phyloP scores from a whole-genome alignment of 2,329 filamentous ascomycete species.

The Atkinsonella texensis region DNA sequence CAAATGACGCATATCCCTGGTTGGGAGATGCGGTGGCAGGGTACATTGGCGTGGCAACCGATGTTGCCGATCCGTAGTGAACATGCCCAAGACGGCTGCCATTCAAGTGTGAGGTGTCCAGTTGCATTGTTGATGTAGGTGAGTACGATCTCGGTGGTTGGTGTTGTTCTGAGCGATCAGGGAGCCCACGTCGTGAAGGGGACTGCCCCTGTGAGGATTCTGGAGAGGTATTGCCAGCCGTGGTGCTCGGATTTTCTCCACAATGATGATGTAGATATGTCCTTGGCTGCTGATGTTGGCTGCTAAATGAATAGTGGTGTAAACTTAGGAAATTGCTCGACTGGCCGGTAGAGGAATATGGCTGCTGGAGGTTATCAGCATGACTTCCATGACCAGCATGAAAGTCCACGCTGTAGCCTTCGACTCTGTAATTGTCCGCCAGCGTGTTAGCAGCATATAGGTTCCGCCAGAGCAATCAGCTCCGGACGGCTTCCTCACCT shows the following conservation, averaged over 20 bases:
- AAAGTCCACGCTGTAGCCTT: slow-evolving; percentile 66
- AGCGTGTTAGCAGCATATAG: slow-evolving; percentile 61
- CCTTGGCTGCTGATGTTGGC: slow-evolving; percentile 19
- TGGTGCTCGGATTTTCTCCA: slow-evolving; percentile 20
- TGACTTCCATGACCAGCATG: slow-evolving; percentile 51
- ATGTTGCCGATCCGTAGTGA: slow-evolving; percentile 38
- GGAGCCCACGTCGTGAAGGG: slow-evolving; percentile 20
- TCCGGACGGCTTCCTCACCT: slow-evolving; percentile 58
- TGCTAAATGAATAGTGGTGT: slow-evolving; percentile 8
- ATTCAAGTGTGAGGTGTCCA: slow-evolving; percentile 43
- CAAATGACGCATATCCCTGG: slow-evolving; percentile 20
- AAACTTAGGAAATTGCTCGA: slow-evolving; percentile 12
- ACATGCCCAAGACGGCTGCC: slow-evolving; percentile 38
- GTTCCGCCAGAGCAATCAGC: slow-evolving; percentile 66
- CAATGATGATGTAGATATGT: slow-evolving; percentile 34
- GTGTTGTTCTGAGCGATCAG: slow-evolving; percentile 26
- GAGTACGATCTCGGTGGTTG: slow-evolving; percentile 13
- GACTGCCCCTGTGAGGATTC: slow-evolving; percentile 24
- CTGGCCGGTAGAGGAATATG: slow-evolving; percentile 41
- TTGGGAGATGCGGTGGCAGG: slow-evolving; percentile 33
- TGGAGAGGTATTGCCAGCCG: slow-evolving; percentile 33
- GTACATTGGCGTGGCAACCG: slow-evolving; percentile 40
- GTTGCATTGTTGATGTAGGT: slow-evolving; percentile 36
- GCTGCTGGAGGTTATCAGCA: slow-evolving; percentile 49
- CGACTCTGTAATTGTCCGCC: slow-evolving; percentile 62